Evolutionary conservation across 106 monocot species (phyloP).

Genomic region (Vanilla planifolia): DNA sequence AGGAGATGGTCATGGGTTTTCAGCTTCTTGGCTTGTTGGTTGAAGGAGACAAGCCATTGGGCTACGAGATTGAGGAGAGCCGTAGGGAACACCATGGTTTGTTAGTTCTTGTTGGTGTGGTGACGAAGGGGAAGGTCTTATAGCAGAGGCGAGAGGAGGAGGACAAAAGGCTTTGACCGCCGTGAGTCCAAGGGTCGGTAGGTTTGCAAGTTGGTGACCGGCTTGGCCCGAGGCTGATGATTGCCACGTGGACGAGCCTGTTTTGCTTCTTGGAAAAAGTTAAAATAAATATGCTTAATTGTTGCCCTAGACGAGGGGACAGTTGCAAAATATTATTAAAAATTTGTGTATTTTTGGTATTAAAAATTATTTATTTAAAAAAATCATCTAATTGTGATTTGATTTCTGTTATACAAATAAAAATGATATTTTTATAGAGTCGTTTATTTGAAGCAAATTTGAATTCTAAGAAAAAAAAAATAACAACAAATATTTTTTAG

Average conservation of each 20-base stretch:
- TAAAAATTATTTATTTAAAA: no score
- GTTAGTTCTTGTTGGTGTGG: neutral
- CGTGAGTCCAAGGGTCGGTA: neutral
- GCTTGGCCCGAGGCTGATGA: neutral
- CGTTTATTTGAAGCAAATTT: no score
- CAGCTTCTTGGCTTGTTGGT: neutral
- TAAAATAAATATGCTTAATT: no score
- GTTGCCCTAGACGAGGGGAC: no score
- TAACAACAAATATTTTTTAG: no score
- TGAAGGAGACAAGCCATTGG: neutral
- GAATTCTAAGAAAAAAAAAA: no score
- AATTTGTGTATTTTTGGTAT: no score
- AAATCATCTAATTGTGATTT: no score
- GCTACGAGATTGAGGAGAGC: neutral
- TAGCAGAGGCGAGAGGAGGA: neutral
- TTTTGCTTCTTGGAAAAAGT: no score
- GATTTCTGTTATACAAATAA: no score
- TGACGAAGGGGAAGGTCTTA: neutral
- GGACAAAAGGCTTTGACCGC: neutral
- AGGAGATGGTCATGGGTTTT: neutral
- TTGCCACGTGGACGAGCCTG: slow-evolving; percentile 7
- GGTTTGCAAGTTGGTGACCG: slow-evolving; percentile 7
- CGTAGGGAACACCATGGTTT: slow-evolving; percentile 2
- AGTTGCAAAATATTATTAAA: no score
- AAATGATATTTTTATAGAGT: no score